phyloP scores from a whole-genome alignment of 177 flowering plant genomes.

The Vitis hybrid region DNA sequence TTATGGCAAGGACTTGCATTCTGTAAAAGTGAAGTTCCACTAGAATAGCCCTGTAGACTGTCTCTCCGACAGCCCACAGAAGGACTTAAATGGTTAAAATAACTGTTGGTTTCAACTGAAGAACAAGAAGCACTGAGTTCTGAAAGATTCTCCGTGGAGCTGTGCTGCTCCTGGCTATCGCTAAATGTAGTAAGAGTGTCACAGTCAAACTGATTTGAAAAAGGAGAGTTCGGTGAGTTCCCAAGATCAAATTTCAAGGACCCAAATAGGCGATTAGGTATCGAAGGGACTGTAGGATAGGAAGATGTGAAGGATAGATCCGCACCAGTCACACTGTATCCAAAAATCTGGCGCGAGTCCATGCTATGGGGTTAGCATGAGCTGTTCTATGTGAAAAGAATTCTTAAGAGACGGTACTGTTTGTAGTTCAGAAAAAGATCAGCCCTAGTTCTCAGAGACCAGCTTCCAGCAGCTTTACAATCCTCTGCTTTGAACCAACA shows the following conservation, averaged over 20 bases:
- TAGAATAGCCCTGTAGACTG: conserved; percentile 11
- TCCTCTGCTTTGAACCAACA: not conserved
- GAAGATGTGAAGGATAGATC: conserved; percentile 44
- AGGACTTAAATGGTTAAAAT: conserved; percentile 24
- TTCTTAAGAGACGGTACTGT: not conserved
- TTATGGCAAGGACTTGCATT: conserved; percentile 35
- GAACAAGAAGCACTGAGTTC: conserved; percentile 47
- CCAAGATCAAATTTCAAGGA: conserved; percentile 46
- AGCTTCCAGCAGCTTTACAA: not conserved
- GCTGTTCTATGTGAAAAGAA: not conserved
- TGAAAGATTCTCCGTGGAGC: conserved; percentile 53
- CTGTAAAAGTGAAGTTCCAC: conserved; percentile 19
- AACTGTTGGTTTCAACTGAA: conserved; percentile 43
- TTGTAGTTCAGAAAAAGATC: not conserved
- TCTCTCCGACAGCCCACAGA: conserved; percentile 22
- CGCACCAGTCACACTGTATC: conserved; percentile 39
- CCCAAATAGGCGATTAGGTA: conserved; percentile 36
- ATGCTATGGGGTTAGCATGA: conserved; percentile 44
- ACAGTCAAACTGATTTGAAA: conserved; percentile 47
- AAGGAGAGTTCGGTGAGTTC: conserved; percentile 69
- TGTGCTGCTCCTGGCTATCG: conserved; percentile 56
- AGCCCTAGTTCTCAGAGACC: not conserved
- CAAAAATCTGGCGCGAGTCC: conserved; percentile 54
- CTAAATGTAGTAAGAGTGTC: conserved; percentile 46
- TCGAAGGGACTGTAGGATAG: conserved; percentile 33